Evolutionary conservation across 192 early-diverging fungal species (phyloP), one percentile per base, ranked within the genome.

Genomic region (Linnemannia schmuckeri): DNA sequence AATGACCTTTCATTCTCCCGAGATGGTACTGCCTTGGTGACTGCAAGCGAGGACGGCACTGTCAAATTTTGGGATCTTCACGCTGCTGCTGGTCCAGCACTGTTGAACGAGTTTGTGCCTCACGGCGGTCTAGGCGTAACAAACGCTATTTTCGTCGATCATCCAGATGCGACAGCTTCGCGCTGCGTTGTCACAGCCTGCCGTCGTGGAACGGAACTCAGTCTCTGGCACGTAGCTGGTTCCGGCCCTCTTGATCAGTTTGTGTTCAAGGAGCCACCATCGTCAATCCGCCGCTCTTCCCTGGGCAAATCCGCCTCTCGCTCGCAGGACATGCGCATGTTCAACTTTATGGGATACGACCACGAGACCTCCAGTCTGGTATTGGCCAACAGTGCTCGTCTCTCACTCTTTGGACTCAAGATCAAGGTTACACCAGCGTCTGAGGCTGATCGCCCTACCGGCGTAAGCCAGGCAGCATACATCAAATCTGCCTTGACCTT

Each of bases 301-400:
- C 69, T 85, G 9, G 87, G 74, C 15, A 89, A 89, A 73, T 35
- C 79, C 27, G 80, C 75, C n/a, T 79, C 76, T 73, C 87, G 76
- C 46, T 79, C 76, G 44, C 80, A 76, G 47, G 87, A 88, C 70
- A 77, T 83, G 87, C 72, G 78, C 35, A 91, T 89, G 88, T 91
- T 91, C 78, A 91, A 91, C 83, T 86, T 87, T 76, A 75, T 89
- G 75, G 89, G 79, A 44, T 91, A 82, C 78, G 90, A 91, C 40
- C 71, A 78, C 40, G 74, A 80, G 47, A 82, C 80, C 22, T 75
- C 79, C 6, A 88, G 88, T 42, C 63, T 91, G 37, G 77, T 91
- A 2, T 38, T 91, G 33, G 86, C 86, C 47, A 91, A 91, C 78
- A 91, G 88, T 74, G 82, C 83, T 24, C 88, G 90, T 38, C 77